Evolutionary conservation across 176 grass and related monocot genomes (phyloP).

Genomic region (Carex myosuroides): DNA sequence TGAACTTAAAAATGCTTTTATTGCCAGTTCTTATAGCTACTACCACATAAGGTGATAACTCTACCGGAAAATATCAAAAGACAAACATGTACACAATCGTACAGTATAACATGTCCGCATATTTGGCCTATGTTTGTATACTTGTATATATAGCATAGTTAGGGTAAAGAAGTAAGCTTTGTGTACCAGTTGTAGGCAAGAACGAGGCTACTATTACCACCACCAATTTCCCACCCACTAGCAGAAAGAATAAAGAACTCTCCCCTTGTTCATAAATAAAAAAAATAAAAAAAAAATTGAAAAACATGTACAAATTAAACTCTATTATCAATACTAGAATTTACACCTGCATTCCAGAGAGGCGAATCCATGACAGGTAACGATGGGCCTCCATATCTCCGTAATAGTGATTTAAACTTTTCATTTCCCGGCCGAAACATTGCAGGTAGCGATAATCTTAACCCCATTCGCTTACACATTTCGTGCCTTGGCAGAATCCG

Average conservation of each 20-base stretch:
- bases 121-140: neutral
- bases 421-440: constrained; percentile 58
- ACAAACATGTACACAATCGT: constrained; percentile 2
- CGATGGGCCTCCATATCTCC: constrained; percentile 45
- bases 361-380: constrained; percentile 49
- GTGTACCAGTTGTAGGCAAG: neutral
- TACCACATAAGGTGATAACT: neutral
- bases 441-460: constrained; percentile 51
- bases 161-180: neutral
- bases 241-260: neutral
- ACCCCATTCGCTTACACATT: constrained; percentile 40
- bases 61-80: neutral
- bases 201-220: neutral
- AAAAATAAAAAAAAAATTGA: neutral
- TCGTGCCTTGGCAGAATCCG: constrained; percentile 57
- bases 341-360: constrained; percentile 38
- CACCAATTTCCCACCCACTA: neutral
- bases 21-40: neutral
- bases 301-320: constrained; percentile 8
- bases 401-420: constrained; percentile 48
- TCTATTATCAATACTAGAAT: neutral
- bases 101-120: neutral
- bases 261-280: neutral
- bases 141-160: neutral
- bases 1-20: neutral